Base-by-base conservation (phyloP, 23 red algal species). In the Gracilaria gracilis region DNA sequence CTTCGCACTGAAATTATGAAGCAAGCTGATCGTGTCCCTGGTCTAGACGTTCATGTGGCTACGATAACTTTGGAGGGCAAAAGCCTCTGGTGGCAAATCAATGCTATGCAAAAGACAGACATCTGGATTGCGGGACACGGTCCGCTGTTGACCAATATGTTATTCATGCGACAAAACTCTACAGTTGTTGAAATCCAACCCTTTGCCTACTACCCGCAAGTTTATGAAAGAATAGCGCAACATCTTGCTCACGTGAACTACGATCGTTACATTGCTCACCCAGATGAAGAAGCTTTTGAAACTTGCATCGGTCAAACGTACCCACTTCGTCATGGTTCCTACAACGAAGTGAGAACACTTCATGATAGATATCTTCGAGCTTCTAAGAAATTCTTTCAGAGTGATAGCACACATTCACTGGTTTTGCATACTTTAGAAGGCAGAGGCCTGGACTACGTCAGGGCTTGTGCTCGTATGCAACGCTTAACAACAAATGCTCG, bases 61-160 rank as follows among this genome's bases (percentile, higher is more conserved):
- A 39, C 80, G 39, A 76, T 88, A 55, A 90, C 82, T 53, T 79
- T 97, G 61, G 95, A 97, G 51, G 90, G 83, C 28, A 81, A 81
- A 34, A 82, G 61, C 20, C 34, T 97, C 29, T 62, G 80, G 61
- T 86, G 91, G 75, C 95, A 97, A 75, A 86, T 97, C 2, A 81
- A 84, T 51, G 83, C 91, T 19, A 97, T 97, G 95, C 88, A 97
- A 54, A 93, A 88, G 71, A 97, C 95, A 17, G 95, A 97, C 80
- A 83, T 97, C 37, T 82, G 86, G 69, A 49, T 97, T 9, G 90
- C 79, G 15, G 90, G 84, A 39, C 95, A 93, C 76, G 95, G 95
- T 0, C 84, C 95, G 17, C 71, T 91, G 59, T 81, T 94, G 29
- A 83, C 95, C 2, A 97, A 97, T 65, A 93, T 91, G 80, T 20